Evolutionary conservation across 1,284 basidiomycete species (phyloP).

Genomic region (Ganoderma lingzhi): DNA sequence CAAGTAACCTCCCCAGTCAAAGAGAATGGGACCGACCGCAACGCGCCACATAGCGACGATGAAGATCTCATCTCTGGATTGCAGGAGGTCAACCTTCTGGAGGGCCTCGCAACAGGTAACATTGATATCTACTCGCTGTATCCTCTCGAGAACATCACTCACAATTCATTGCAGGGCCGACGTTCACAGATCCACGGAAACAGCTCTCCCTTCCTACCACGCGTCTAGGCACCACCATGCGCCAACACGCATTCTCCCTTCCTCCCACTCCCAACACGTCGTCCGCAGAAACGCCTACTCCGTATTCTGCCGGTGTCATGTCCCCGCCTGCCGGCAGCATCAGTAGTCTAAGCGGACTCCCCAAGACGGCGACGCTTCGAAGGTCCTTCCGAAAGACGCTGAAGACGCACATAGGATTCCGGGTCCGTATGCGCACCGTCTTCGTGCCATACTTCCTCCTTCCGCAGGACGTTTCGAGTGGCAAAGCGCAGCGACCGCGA

Average conservation of each 20-base stretch:
- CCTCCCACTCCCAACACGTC: conserved; percentile 54
- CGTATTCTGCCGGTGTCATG: conserved; percentile 48
- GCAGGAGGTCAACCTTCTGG: conserved; percentile 84
- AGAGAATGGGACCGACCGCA: conserved; percentile 17
- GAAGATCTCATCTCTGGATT: conserved; percentile 57
- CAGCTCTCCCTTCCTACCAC: conserved; percentile 64
- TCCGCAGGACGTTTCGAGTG: conserved; percentile 40
- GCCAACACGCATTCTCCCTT: conserved; percentile 70
- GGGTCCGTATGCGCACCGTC: conserved; percentile 88
- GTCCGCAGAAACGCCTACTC: conserved; percentile 45
- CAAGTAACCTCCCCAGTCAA: conserved; percentile 31
- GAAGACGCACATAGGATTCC: conserved; percentile 80
- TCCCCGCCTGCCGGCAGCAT: conserved; percentile 23
- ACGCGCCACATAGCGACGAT: conserved; percentile 40
- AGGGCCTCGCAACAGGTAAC: conserved; percentile 64
- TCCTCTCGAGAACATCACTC: background rate
- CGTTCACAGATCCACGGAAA: conserved; percentile 48
- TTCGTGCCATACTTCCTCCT: conserved; percentile 84
- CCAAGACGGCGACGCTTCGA: conserved; percentile 64
- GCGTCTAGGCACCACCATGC: conserved; percentile 68
- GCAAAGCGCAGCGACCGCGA: conserved; percentile 21
- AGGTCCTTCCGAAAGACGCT: conserved; percentile 88
- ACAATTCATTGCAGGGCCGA: conserved; percentile 48
- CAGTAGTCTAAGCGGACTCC: conserved; percentile 20
- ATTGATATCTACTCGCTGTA: conserved; percentile 2